A percentile compares a stretch with the other conserved stretches of the same genome.
phyloP scores from a whole-genome alignment of 352 stramenopile species.

The Hyaloperonospora brassicae region DNA sequence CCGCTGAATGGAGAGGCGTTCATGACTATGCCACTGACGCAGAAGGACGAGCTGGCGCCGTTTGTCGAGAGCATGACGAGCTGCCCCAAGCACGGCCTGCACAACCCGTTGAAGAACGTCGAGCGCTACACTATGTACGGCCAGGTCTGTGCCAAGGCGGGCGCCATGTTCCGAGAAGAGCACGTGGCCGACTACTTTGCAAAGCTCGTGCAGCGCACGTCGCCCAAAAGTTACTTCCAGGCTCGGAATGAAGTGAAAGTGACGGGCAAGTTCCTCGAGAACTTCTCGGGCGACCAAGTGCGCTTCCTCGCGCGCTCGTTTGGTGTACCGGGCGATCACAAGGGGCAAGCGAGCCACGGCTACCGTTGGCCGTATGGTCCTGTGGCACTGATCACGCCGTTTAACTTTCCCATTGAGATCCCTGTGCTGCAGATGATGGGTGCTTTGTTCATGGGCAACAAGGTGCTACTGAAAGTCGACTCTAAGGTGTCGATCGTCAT shows the following conservation, averaged over 20 bases:
- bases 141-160: constrained; percentile 76
- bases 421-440: constrained; percentile 98
- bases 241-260: constrained; percentile 89
- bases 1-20: constrained; percentile 93
- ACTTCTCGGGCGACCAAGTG: constrained; percentile 95
- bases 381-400: constrained; percentile 94
- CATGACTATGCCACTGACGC: constrained; percentile 90
- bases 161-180: constrained; percentile 73
- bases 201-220: constrained; percentile 92
- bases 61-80: constrained; percentile 91
- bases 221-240: constrained; percentile 95
- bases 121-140: constrained; percentile 89
- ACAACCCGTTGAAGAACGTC: constrained; percentile 98
- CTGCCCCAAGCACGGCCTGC: constrained; percentile 94
- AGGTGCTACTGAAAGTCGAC: constrained; percentile 92
- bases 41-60: constrained; percentile 78
- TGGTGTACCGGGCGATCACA: constrained; percentile 93
- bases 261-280: constrained; percentile 95
- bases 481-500: constrained; percentile 96
- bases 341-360: constrained; percentile 90
- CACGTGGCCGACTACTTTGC: constrained; percentile 94
- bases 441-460: constrained; percentile 98
- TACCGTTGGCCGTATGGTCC: constrained; percentile 95
- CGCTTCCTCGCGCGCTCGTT: constrained; percentile 95
- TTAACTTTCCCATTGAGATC: constrained; percentile 99